These are phyloP conservation scores for Diaporthe amygdali DNA, from an alignment of 2,329 filamentous ascomycete species.

Conservation along the genomic window DNA sequence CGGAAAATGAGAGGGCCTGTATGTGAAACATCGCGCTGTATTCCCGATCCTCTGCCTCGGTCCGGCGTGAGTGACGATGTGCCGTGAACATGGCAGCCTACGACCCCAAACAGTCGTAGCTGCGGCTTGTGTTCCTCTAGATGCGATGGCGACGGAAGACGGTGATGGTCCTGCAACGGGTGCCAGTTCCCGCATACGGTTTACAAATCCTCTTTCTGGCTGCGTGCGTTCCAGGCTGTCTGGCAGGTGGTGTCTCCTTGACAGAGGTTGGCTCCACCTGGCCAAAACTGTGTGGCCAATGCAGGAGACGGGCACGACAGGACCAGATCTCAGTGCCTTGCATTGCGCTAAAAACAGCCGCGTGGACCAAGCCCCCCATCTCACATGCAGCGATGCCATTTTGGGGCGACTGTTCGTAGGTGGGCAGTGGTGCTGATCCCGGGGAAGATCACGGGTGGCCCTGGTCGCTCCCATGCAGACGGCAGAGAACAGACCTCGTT, in stretches of 20 bases:
- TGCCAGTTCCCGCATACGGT: neutral
- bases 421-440: conserved; percentile 11
- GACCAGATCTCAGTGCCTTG: conserved; percentile 8
- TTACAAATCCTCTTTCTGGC: neutral
- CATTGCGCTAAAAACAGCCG: conserved; percentile 17
- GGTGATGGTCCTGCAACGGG: neutral
- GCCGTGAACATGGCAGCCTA: neutral
- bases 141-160: neutral
- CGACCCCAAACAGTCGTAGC: neutral
- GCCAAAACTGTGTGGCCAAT: conserved; percentile 6
- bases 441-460: conserved; percentile 14
- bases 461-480: neutral
- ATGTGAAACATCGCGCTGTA: conserved; percentile 18
- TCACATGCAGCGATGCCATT: neutral
- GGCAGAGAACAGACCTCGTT: conserved; percentile 17
- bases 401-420: neutral
- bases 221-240: neutral
- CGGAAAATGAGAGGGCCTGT: conserved; percentile 13
- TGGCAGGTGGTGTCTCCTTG: neutral
- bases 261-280: neutral
- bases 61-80: neutral
- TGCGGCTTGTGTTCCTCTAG: neutral
- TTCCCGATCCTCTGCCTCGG: neutral
- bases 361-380: neutral
- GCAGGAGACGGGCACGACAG: conserved; percentile 2